Conservation (phyloP, 495 filamentous ascomycete species). For the Penicillium lividum region DNA sequence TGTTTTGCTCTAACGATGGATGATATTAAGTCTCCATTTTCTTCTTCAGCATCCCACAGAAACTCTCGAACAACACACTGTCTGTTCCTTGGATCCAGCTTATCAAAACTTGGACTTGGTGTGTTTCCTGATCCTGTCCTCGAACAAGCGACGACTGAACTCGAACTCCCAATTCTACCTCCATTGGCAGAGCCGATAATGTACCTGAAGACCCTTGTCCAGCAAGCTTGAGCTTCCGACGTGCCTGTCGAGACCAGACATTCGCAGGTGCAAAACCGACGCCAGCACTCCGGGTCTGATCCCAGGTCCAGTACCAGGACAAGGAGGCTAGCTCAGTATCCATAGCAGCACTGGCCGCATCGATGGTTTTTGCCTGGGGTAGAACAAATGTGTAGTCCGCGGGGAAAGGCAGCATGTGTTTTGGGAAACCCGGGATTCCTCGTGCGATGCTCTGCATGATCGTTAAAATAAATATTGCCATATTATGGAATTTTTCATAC, state of each 20-base stretch:
- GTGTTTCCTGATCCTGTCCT: conserved; percentile 20
- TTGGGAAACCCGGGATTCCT: conserved; percentile 54
- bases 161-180: conserved; percentile 48
- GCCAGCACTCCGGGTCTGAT: conserved; percentile 40
- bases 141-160: conserved; percentile 38
- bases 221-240: conserved; percentile 49
- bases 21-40: conserved; percentile 33
- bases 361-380: conserved; percentile 23
- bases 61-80: conserved; percentile 79
- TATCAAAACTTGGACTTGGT: conserved; percentile 46
- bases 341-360: conserved; percentile 32
- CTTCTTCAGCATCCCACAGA: conserved; percentile 75
- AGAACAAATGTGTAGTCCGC: conserved; percentile 56
- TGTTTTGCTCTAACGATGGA: too few relatives aligned
- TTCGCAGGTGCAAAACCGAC: conserved; percentile 60
- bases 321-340: conserved; percentile 45
- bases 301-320: conserved; percentile 55
- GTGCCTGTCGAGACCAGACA: conserved; percentile 72
- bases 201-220: conserved; percentile 22
- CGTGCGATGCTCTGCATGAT: conserved; percentile 52
- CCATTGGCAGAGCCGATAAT: conserved; percentile 26
- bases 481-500: conserved; percentile 31
- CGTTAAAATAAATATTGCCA: conserved; percentile 2
- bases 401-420: conserved; percentile 61
- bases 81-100: conserved; percentile 80